Evolutionary conservation across 2,329 filamentous ascomycete species (phyloP).

Genomic region (Hypoxylon sp.): DNA sequence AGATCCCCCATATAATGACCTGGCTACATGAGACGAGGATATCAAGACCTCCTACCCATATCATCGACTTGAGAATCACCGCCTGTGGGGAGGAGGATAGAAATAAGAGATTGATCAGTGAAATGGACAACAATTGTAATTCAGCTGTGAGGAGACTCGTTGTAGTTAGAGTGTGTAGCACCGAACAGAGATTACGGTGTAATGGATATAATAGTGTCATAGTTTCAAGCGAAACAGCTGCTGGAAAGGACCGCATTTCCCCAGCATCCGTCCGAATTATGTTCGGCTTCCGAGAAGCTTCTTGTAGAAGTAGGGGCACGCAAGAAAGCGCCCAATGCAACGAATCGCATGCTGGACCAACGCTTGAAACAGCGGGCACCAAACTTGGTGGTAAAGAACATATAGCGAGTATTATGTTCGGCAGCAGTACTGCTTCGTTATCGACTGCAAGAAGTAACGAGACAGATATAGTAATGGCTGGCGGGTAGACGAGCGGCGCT

Average conservation of each 20-base stretch:
- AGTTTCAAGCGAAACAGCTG: constrained; percentile 67
- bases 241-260: constrained; percentile 20
- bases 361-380: constrained; percentile 74
- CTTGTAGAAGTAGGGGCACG: constrained; percentile 73
- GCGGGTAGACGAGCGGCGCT: constrained; percentile 90
- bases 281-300: constrained; percentile 54
- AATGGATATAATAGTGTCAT: constrained; percentile 82
- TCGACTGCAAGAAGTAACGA: constrained; percentile 79
- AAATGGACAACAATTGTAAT: constrained; percentile 86
- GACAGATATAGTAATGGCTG: constrained; percentile 80
- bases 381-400: constrained; percentile 81
- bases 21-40: constrained; percentile 80
- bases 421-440: constrained; percentile 74
- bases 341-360: constrained; percentile 71
- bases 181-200: constrained; percentile 81
- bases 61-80: constrained; percentile 84
- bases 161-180: constrained; percentile 85
- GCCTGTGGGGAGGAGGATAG: constrained; percentile 86
- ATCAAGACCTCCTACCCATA: constrained; percentile 87
- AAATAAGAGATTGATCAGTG: constrained; percentile 84
- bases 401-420: constrained; percentile 86
- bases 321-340: constrained; percentile 86
- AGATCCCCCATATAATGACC: constrained; percentile 86
- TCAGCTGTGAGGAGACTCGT: constrained; percentile 91
- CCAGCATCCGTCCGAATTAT: constrained; percentile 50